Percentiles rank a stretch among this genome's conserved stretches.
These are phyloP conservation scores for Penicillium concentricum DNA, from an alignment of 2,329 filamentous ascomycete genomes.

Conservation along the genomic window DNA sequence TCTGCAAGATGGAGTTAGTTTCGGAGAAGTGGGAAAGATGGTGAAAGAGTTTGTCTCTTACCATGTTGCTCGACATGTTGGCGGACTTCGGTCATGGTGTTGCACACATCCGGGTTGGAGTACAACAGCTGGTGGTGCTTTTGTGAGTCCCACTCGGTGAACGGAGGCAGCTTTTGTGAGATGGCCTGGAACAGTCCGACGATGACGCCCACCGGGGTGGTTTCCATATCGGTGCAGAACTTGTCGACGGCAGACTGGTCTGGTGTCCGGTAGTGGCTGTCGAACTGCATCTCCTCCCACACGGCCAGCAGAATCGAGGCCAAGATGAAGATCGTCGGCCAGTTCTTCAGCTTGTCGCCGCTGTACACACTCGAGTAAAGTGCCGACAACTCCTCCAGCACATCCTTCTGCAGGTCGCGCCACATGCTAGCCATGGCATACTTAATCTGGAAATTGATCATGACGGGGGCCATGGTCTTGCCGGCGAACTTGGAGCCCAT, in stretches of 20 bases:
- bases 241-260: constrained; percentile 82
- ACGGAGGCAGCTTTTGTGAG: constrained; percentile 89
- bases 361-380: constrained; percentile 98
- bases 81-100: constrained; percentile 93
- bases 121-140: constrained; percentile 88
- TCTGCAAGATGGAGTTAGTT: constrained; percentile 61
- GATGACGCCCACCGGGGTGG: constrained; percentile 90
- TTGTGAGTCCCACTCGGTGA: constrained; percentile 89
- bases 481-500: constrained; percentile 83
- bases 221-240: constrained; percentile 97
- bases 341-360: constrained; percentile 96
- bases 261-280: constrained; percentile 91
- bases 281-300: constrained; percentile 99
- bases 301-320: constrained; percentile 89
- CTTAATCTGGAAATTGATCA: constrained; percentile 99
- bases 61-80: constrained; percentile 91
- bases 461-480: constrained; percentile 88
- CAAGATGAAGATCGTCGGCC: constrained; percentile 98
- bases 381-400: constrained; percentile 85
- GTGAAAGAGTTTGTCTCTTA: constrained; percentile 50
- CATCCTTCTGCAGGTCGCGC: constrained; percentile 95
- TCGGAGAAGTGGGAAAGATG: neutral
- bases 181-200: constrained; percentile 97
- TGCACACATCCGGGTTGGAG: constrained; percentile 88
- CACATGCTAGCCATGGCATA: constrained; percentile 96